Evolutionary conservation across 2,329 filamentous ascomycete species (phyloP), one percentile per base, ranked within the genome.

Genomic region (Tricladium varicosporioides): DNA sequence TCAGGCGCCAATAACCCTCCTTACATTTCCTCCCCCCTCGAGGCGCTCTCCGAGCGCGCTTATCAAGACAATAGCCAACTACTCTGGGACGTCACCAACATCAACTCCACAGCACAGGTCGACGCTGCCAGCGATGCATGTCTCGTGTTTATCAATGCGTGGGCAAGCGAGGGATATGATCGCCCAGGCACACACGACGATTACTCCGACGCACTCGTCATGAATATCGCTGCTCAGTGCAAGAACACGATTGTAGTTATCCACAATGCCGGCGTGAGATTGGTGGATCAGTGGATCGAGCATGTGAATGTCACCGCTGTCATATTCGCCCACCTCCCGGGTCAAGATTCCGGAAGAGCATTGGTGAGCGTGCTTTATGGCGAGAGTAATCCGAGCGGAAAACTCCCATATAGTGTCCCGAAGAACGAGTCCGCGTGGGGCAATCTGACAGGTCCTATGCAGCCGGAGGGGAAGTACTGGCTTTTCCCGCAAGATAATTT

Each of bases 241-340:
- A 76, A 73, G 62, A 86, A 83, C 63, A 88, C 84, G 0, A 76
- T 88, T 14, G 84, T 87, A 0, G 73, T 86, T 0, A 75, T 87
- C 9, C 84, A 88, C 70, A 86, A 85, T 51, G 81, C 82, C 0
- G 85, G 85, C 0, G 73, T 79, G n/a, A 75, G 83, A 1, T 69
- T 84, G 0, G 79, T 87, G 0, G 36, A 40, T n/a, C 83, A 87
- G 1, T 88, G 89, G 86, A 85, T 92, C 62, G 84, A 92, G 46
- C 74, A 89, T 0, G 84, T 88, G 1, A 84, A 83, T 22, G 83
- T 96, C 61, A 91, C 91, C 67, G 86, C 88, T 0, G 85, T 95
- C 1, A 70, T 96, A 1, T 87, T 96, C 48, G 27, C 42, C 13
- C 43, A 53, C 64, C 76, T 96, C 0, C 91, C 91, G 0, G 91